Base-by-base conservation (phyloP, 202 grass and related monocot genomes). In the Digitaria exilis region DNA sequence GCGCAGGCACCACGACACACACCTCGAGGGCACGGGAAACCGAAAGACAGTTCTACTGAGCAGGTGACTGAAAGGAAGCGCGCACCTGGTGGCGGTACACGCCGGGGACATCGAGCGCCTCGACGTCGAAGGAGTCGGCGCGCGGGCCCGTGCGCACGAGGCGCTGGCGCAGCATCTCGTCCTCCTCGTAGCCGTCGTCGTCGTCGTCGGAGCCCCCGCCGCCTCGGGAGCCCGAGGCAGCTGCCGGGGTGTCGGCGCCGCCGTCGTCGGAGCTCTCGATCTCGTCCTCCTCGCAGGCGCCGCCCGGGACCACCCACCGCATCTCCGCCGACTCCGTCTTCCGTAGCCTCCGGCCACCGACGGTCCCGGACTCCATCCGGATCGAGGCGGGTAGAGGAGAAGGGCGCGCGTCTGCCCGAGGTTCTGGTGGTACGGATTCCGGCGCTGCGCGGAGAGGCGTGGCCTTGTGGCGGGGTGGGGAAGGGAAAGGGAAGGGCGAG, bases 41-140 rank as follows among this genome's bases (percentile, higher is more conserved):
- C 17, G 29, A 50, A 45, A 60, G 14, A 17, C 51, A 22, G 49
- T 37, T 69, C 50, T 17, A 51, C 17, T 21, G 34, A 69, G 7
- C 22, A 15, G 0, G 2, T 0, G 31, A 42, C 17, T 9, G 14
- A 52, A 3, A 13, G 10, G 24, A 26, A 19, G 48, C 13, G 29
- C 63, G 5, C 15, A 90, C 88, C 84, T 87, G 84, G 81, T 84
- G 89, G 15, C 81, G 71, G 64, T 90, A 80, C 80, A 87, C 30
- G 11, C 96, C 93, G 51, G 87, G 87, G 67, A 99, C 89, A 28
- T 99, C 96, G 29, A 96, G 89, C 61, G 93, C 96, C 86, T 99
- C 93, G 12, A 94, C 96, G 75, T 99, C 96, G 67, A 99, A 89
- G 62, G 93, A 99, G 69, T 99, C 96, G 60, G 89, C 78, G 42